Evolutionary conservation across 2,329 filamentous ascomycete genomes (phyloP), one percentile per base, ranked within the genome.

Genomic region (Trematosphaeria pertusa): DNA sequence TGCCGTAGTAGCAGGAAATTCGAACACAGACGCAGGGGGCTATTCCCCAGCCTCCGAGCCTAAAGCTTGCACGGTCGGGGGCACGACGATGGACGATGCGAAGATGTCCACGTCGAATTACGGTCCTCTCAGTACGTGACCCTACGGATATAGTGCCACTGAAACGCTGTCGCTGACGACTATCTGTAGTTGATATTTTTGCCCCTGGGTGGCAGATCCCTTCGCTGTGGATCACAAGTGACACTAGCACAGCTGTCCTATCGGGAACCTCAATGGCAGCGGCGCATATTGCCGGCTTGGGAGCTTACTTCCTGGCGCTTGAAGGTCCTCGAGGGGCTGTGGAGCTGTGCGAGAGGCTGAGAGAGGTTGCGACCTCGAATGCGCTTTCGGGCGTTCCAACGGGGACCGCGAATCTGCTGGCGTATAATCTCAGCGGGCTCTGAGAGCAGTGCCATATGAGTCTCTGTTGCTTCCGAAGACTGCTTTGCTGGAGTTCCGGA

Each of bases 191-290:
- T 26, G 64, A 69, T 26, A 56, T 72, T 10, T 68, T 58, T 21
- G 69, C 65, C 4, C 69, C 70, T 1, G 70, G 70, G 6, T 56
- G 56, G 10, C 48, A 56, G 6, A 62, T 73, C 22, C 65, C 71
- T 1, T 78, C 73, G 50, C 71, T 81, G 14, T 82, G 54, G 53
- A 44, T 44, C 21, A 47, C 73, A 15, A 62, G 65, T 33, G 67
- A 69, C 33, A 57, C 53, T 5, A 26, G 32, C 4, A 46, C 44
- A 2, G 32, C 21, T 3, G 38, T 35, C 17, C 30, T 60, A 7
- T 54, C 46, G 0, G 61, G 61, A 12, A 60, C 54, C 4, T 57
- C 51, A 3, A 53, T 54, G 47, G 61, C 61, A 4, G 54, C 58
- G 1, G 58, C 61, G 7, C 60, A 65, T 43, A 52, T 65, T 28